These are phyloP conservation scores for Xylaria arbuscula DNA, from an alignment of 2,329 filamentous ascomycete species.

Conservation along the genomic window DNA sequence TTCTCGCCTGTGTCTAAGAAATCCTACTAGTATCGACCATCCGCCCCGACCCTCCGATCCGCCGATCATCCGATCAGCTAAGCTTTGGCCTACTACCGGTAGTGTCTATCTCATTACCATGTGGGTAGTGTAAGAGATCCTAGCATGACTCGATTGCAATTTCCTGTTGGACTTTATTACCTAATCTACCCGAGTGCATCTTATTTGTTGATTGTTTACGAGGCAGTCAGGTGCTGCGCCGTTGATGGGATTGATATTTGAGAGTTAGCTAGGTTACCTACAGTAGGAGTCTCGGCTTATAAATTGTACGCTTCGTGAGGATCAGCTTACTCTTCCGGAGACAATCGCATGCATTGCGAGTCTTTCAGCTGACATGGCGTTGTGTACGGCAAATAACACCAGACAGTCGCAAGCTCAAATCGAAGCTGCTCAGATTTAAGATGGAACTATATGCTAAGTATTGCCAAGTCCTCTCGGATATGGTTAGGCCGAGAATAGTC, in stretches of 20 bases:
- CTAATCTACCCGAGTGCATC: not conserved
- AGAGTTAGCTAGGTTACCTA: not conserved
- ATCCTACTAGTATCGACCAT: not conserved
- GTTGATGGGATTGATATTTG: not conserved
- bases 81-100: not conserved
- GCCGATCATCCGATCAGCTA: not conserved
- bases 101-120: not conserved
- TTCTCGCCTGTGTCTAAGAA: not conserved
- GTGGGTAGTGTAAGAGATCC: not conserved
- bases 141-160: not conserved
- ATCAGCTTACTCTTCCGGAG: not conserved
- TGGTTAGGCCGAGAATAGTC: slow-evolving; percentile 3
- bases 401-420: not conserved
- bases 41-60: not conserved
- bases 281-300: not conserved
- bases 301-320: not conserved
- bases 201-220: not conserved
- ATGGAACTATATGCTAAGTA: not conserved
- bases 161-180: not conserved
- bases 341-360: not conserved
- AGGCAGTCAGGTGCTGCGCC: not conserved
- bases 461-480: slow-evolving; percentile 2
- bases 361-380: not conserved
- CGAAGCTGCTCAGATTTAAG: not conserved
- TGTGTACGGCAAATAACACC: not conserved